phyloP scores from a whole-genome alignment of 208 protist species.

The Trypanosoma theileri region DNA sequence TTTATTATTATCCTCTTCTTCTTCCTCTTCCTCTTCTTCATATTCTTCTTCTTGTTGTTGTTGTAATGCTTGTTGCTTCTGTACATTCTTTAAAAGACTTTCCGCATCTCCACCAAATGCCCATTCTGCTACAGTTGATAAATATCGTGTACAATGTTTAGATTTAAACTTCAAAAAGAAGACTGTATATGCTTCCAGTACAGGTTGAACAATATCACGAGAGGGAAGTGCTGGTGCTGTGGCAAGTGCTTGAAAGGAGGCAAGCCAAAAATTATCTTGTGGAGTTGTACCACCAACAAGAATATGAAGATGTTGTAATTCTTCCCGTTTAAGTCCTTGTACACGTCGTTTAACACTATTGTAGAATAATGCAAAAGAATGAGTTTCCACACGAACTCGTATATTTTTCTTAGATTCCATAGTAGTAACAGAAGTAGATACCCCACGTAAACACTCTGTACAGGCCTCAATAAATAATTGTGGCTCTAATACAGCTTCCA shows the following conservation, averaged over 20 bases:
- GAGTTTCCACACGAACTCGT: conserved; percentile 60
- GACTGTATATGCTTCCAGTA: conserved; percentile 74
- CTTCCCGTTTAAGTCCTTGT: conserved; percentile 66
- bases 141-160: conserved; percentile 65
- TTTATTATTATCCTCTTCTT: conserved; percentile 7
- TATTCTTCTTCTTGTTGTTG: conserved; percentile 2
- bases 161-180: conserved; percentile 91
- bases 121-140: conserved; percentile 73
- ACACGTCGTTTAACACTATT: conserved; percentile 65
- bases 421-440: conserved; percentile 9
- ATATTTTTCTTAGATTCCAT: conserved; percentile 3
- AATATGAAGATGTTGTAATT: conserved; percentile 64
- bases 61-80: conserved; percentile 21
- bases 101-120: conserved; percentile 59
- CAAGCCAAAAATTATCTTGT: conserved; percentile 82
- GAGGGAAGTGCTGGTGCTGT: conserved; percentile 54
- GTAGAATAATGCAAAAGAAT: conserved; percentile 78
- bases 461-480: conserved; percentile 78
- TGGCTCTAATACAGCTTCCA: conserved; percentile 86
- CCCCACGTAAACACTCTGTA: conserved; percentile 63
- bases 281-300: conserved; percentile 53
- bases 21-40: not conserved
- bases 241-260: conserved; percentile 72
- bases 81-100: conserved; percentile 15
- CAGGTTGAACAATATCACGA: conserved; percentile 60